These are phyloP conservation scores for Fusarium foetens DNA, from an alignment of 2,329 filamentous ascomycete genomes.

Conservation along the genomic window DNA sequence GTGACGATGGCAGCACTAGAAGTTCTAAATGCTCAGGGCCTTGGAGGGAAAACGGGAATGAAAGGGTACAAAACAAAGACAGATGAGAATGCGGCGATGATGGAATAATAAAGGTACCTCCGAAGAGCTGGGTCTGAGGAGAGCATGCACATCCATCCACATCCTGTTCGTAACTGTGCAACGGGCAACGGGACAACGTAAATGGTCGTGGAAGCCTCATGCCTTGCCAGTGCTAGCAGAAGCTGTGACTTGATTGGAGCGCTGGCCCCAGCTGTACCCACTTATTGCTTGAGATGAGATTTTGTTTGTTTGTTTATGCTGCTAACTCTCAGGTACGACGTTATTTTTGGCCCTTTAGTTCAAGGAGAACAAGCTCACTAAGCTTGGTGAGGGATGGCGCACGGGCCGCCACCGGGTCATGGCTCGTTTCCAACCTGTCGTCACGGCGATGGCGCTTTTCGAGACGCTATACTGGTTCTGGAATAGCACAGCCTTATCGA, in stretches of 20 bases:
- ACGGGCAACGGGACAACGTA: constrained; percentile 42
- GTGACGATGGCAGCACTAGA: constrained; percentile 4
- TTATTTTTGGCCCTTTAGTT: constrained; percentile 41
- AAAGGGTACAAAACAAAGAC: constrained; percentile 14
- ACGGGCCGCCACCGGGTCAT: constrained; percentile 33
- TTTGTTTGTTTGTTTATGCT: constrained; percentile 52
- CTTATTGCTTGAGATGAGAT: constrained; percentile 40
- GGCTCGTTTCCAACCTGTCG: constrained; percentile 42
- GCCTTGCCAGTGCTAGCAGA: constrained; percentile 19
- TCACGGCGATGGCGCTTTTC: constrained; percentile 48
- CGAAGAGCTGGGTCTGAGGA: constrained; percentile 25
- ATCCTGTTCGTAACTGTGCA: constrained; percentile 42
- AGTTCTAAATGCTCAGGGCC: constrained; percentile 3
- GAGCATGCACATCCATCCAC: constrained; percentile 10
- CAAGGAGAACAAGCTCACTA: constrained; percentile 26
- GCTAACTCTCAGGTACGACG: constrained; percentile 35
- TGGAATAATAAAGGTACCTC: constrained; percentile 39
- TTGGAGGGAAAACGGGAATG: constrained; percentile 3
- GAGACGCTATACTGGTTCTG: constrained; percentile 11
- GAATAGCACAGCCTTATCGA: constrained; percentile 4
- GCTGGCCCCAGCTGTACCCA: constrained; percentile 10
- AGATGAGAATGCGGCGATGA: constrained; percentile 23
- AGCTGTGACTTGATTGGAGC: constrained; percentile 37
- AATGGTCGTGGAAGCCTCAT: constrained; percentile 39
- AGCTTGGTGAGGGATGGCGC: constrained; percentile 38